A percentile compares a stretch with the other conserved stretches of the same genome.
Conservation (phyloP, 805 yeast species). For the Lachancea thermotolerans region DNA sequence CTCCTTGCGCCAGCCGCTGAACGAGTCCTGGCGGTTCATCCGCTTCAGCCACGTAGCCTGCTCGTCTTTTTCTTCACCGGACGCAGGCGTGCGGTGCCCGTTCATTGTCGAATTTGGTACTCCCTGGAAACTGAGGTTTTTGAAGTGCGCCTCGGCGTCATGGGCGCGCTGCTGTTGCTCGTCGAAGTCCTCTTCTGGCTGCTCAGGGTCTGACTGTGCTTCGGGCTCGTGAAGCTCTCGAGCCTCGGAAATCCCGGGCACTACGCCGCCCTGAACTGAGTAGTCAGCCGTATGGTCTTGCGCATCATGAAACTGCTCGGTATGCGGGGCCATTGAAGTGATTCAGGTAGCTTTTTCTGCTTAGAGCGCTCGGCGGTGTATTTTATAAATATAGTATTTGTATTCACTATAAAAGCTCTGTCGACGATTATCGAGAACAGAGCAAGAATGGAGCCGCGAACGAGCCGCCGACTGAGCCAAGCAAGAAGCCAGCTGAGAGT, state of each 20-base stretch:
- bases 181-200: slow-evolving; percentile 3
- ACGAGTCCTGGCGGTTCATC: slow-evolving; percentile 12
- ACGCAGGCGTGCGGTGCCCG: background rate
- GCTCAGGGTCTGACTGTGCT: slow-evolving; percentile 1
- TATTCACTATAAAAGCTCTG: no score
- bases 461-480: no score
- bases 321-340: background rate
- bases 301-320: slow-evolving; percentile 1
- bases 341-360: background rate
- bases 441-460: no score
- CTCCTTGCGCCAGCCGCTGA: slow-evolving; percentile 25
- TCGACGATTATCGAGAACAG: no score
- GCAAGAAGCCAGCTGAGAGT: no score
- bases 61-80: slow-evolving; percentile 2
- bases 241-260: slow-evolving; percentile 20
- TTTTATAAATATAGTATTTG: no score
- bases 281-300: background rate
- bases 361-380: background rate
- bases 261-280: slow-evolving; percentile 6
- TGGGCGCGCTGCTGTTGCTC: background rate
- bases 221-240: slow-evolving; percentile 8
- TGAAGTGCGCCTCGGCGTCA: slow-evolving; percentile 26
- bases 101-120: slow-evolving; percentile 25
- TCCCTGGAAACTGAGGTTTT: slow-evolving; percentile 27
- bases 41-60: slow-evolving; percentile 5